phyloP scores from a whole-genome alignment of 306 rosid species.

The Senna tora region DNA sequence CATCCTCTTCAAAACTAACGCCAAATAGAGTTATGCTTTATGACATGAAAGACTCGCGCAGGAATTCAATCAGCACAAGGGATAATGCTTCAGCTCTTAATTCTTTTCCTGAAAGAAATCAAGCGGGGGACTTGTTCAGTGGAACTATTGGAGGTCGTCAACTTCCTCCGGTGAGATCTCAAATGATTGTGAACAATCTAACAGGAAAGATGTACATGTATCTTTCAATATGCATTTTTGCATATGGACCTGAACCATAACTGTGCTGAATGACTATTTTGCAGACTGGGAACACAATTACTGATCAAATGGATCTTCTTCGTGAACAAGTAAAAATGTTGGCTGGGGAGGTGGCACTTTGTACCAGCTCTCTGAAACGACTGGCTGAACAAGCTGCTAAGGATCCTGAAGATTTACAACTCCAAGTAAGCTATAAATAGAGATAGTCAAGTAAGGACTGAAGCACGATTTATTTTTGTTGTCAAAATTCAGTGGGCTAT shows the following conservation, averaged over 20 bases:
- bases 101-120: conserved; percentile 69
- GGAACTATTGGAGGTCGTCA: conserved; percentile 54
- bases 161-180: conserved; percentile 67
- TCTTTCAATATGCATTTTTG: conserved; percentile 2
- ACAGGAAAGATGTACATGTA: conserved; percentile 15
- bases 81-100: conserved; percentile 58
- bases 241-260: conserved; percentile 20
- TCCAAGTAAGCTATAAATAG: conserved; percentile 56
- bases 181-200: conserved; percentile 23
- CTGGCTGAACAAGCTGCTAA: conserved; percentile 70
- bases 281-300: conserved; percentile 82
- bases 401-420: conserved; percentile 67
- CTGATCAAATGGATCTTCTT: conserved; percentile 90
- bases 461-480: conserved; percentile 34
- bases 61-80: conserved; percentile 67
- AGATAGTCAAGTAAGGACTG: conserved; percentile 7
- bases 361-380: conserved; percentile 84
- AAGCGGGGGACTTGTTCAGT: conserved; percentile 86
- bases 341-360: conserved; percentile 90
- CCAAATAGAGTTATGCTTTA: conserved; percentile 49
- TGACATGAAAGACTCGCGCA: conserved; percentile 64
- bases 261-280: conserved; percentile 34
- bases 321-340: conserved; percentile 88
- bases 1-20: conserved; percentile 56
- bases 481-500: conserved; percentile 26